Conservation (phyloP, 805 yeast species). For the Candida verbasci region DNA sequence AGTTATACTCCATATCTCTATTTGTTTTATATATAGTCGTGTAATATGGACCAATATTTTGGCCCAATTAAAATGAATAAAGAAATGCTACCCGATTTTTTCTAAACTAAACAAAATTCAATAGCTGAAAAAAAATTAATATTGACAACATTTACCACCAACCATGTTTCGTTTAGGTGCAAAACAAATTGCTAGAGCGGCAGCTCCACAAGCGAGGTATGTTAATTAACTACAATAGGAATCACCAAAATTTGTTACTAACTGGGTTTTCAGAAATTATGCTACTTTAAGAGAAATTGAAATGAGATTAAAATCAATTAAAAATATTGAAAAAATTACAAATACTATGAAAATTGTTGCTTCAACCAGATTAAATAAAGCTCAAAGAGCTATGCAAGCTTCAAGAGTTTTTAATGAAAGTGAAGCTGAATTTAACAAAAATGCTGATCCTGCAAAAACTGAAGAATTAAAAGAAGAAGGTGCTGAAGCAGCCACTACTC, state of each 20-base stretch:
- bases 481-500: constrained; percentile 16
- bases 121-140: constrained; percentile 1
- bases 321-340: constrained; percentile 98
- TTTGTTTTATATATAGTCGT: too few relatives aligned
- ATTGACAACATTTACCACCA: background rate
- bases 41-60: background rate
- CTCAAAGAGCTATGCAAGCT: constrained; percentile 89
- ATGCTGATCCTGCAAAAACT: constrained; percentile 66
- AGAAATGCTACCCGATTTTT: constrained; percentile 1
- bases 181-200: constrained; percentile 41
- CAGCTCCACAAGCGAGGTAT: constrained; percentile 44
- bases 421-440: constrained; percentile 71
- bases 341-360: constrained; percentile 99
- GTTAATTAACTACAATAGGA: too few relatives aligned
- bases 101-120: constrained; percentile 1
- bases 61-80: constrained; percentile 1
- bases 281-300: constrained; percentile 99
- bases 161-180: constrained; percentile 54
- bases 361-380: constrained; percentile 91
- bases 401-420: constrained; percentile 82
- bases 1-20: too few relatives aligned
- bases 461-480: constrained; percentile 1
- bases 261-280: constrained; percentile 61
- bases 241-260: too few relatives aligned
- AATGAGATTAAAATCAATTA: constrained; percentile 94